These are phyloP conservation scores for Chlamydomonas sp. DNA, from an alignment of 139 green algal genomes.

Conservation along the genomic window DNA sequence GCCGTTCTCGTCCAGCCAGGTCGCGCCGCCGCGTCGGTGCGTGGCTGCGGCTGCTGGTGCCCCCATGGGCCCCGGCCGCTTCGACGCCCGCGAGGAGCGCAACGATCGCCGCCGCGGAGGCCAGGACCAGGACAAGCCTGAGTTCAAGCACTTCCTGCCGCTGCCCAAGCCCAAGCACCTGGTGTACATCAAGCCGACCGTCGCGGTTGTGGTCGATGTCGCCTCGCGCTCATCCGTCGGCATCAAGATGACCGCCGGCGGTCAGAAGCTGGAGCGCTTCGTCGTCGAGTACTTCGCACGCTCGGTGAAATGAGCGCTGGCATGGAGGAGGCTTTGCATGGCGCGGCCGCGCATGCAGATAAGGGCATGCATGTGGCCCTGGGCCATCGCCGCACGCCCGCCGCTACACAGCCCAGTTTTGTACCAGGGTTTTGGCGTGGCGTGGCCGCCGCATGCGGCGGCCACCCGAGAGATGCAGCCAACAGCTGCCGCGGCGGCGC, in stretches of 20 bases:
- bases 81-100: not conserved
- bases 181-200: constrained; percentile 57
- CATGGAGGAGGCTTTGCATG: not conserved
- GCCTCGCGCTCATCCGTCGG: constrained; percentile 36
- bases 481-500: too few relatives aligned
- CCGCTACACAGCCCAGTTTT: too few relatives aligned
- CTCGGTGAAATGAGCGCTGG: constrained; percentile 13
- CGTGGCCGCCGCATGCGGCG: too few relatives aligned
- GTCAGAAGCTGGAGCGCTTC: constrained; percentile 48
- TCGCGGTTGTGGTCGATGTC: constrained; percentile 44
- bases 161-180: constrained; percentile 52
- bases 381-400: constrained; percentile 39
- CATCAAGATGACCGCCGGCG: constrained; percentile 48
- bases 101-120: too few relatives aligned
- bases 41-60: too few relatives aligned
- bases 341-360: constrained; percentile 37
- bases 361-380: constrained; percentile 38
- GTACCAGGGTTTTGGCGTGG: too few relatives aligned
- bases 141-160: constrained; percentile 48
- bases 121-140: not conserved
- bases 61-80: too few relatives aligned
- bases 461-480: too few relatives aligned
- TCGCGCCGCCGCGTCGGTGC: too few relatives aligned
- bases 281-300: constrained; percentile 16
- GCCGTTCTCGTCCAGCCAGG: too few relatives aligned